Evolutionary conservation across 805 yeast species (phyloP), one percentile per base, ranked within the genome.

Genomic region (Yamadazyma nakazawae): DNA sequence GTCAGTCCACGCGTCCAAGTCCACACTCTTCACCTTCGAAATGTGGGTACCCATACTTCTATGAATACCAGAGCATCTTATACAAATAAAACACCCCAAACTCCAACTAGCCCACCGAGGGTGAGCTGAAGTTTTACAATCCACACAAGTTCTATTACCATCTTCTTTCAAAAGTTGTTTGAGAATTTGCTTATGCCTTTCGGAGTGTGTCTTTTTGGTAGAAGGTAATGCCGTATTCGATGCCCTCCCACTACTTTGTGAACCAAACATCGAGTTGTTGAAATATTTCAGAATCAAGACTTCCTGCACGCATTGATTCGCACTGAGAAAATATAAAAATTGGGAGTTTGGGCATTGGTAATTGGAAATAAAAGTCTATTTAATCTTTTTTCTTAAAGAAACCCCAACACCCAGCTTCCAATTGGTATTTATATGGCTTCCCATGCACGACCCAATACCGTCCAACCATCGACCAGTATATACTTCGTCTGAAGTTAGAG

Each of bases 61-160:
- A 63, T 92, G 99, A 52, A 92, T 86, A 1, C 99, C 99, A 1
- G 97, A 91, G 66, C 99, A 92, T 57, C 94, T 77, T 53, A 92
- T 92, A 66, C 99, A 92, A 36, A 92, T 79, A 59, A 94, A 91
- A 47, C 94, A 81, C 19, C 99, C 99, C 45, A 92, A 66, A 56
- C 85, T 90, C 97, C 97, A 92, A 16, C 95, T 84, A 10, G 98
- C 97, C 99, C 99, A 92, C 45, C 98, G 78, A 18, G 99, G 99
- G 65, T 92, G 96, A 31, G 85, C 78, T 12, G 92, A 78, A 0
- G 82, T 77, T 64, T 94, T 92, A 68, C 99, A 92, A 66, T 92
- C 99, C 1, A 91, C 96, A 65, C 99, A 92, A 37, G 70, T 63
- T 58, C 79, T 80, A 72, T 94, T 94, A 32, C 80, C 81, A 0